phyloP scores from a whole-genome alignment of 192 early-diverging fungal genomes.

The Backusella sp. region DNA sequence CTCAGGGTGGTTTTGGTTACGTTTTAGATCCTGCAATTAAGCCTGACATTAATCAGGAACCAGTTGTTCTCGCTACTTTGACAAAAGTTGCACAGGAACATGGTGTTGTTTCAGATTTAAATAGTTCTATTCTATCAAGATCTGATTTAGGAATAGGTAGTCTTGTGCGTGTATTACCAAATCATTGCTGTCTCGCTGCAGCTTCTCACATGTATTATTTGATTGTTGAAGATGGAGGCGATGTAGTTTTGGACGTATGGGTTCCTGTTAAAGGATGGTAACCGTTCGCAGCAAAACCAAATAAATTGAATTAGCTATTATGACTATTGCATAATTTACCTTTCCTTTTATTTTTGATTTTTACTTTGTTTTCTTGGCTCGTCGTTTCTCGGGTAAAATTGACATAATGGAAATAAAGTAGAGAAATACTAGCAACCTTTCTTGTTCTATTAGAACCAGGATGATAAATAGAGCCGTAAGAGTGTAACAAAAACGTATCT shows the following conservation, averaged over 20 bases:
- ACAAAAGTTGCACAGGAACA: slow-evolving; percentile 35
- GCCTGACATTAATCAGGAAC: neutral
- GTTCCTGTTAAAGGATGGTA: slow-evolving; percentile 39
- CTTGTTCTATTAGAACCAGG: too few species aligned
- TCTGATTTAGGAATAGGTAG: slow-evolving; percentile 16
- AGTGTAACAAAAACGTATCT: too few species aligned
- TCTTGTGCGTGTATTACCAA: slow-evolving; percentile 25
- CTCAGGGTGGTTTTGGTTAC: slow-evolving; percentile 34
- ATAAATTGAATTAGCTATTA: neutral
- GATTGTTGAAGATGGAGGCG: slow-evolving; percentile 27
- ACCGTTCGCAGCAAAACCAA: neutral
- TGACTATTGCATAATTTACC: too few species aligned
- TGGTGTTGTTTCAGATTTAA: slow-evolving; percentile 29
- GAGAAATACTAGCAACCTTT: too few species aligned
- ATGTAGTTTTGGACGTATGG: slow-evolving; percentile 33
- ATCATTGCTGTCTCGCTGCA: slow-evolving; percentile 35
- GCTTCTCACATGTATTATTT: slow-evolving; percentile 31
- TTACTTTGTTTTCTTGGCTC: too few species aligned
- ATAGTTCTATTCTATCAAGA: slow-evolving; percentile 9
- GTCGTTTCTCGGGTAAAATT: too few species aligned
- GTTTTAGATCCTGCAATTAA: slow-evolving; percentile 9
- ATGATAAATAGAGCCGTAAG: too few species aligned
- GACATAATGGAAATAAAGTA: too few species aligned
- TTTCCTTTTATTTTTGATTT: too few species aligned
- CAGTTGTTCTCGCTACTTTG: neutral